phyloP scores from a whole-genome alignment of 768 basidiomycete genomes.

The Clitopilus passeckerianus region DNA sequence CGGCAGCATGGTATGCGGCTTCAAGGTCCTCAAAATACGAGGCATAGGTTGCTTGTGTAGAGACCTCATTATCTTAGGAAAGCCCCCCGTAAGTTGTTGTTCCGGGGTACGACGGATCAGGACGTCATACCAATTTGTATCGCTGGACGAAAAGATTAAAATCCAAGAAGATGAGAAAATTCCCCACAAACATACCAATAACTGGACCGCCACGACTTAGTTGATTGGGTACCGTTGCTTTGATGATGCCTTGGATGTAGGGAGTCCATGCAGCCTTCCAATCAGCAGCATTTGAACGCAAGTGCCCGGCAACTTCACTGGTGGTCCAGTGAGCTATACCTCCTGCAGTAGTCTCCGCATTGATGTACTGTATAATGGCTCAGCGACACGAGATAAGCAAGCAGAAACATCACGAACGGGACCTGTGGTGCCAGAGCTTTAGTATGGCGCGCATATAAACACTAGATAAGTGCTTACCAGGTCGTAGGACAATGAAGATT shows the following conservation, averaged over 20 bases:
- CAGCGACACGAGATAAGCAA: neutral
- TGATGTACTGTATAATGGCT: slow-evolving; percentile 48
- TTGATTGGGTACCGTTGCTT: slow-evolving; percentile 57
- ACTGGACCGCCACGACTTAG: slow-evolving; percentile 72
- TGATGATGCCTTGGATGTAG: slow-evolving; percentile 65
- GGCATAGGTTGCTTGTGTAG: slow-evolving; percentile 33
- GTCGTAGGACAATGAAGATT: slow-evolving; percentile 75
- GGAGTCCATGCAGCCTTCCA: slow-evolving; percentile 67
- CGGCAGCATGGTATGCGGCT: slow-evolving; percentile 44
- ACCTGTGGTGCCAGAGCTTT: slow-evolving; percentile 19
- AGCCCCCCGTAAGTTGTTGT: neutral
- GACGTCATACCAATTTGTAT: slow-evolving; percentile 45
- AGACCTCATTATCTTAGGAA: slow-evolving; percentile 67
- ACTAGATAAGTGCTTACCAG: slow-evolving; percentile 39
- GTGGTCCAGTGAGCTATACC: slow-evolving; percentile 72
- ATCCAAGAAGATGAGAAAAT: neutral
- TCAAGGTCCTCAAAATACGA: slow-evolving; percentile 66
- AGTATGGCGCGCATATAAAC: neutral
- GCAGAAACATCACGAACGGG: slow-evolving; percentile 24
- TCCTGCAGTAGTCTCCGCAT: slow-evolving; percentile 78
- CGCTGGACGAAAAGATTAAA: slow-evolving; percentile 23
- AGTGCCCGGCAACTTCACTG: slow-evolving; percentile 52
- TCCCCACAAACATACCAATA: slow-evolving; percentile 41
- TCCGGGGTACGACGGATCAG: neutral
- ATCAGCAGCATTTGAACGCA: slow-evolving; percentile 73